These are phyloP conservation scores for Solanum ossicruentum DNA, from an alignment of 257 asterid species.

Conservation along the genomic window DNA sequence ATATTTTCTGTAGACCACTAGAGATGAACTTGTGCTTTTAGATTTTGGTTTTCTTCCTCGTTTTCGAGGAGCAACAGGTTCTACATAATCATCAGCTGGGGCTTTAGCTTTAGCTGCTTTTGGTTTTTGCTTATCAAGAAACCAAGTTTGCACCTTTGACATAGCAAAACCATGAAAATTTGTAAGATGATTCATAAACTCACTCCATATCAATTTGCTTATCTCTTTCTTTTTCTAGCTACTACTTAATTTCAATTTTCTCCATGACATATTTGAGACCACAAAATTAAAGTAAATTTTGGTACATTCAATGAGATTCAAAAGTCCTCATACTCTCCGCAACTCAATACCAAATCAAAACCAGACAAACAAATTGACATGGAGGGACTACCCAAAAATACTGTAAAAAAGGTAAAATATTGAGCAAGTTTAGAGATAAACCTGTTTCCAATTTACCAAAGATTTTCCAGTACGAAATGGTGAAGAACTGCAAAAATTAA, in stretches of 20 bases:
- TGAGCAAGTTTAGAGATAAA: conserved; percentile 5
- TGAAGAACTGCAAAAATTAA: conserved; percentile 39
- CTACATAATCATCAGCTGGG: not conserved
- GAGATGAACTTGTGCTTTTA: conserved; percentile 15
- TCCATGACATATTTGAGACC: no score
- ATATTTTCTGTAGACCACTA: not conserved
- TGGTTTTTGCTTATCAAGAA: conserved; percentile 22
- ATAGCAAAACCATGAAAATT: not conserved
- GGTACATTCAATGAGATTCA: not conserved
- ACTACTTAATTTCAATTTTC: not conserved
- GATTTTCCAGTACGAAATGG: conserved; percentile 35
- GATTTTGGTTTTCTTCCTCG: conserved; percentile 12
- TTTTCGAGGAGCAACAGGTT: conserved; percentile 1
- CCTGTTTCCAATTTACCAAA: conserved; percentile 59
- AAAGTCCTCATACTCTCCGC: not conserved
- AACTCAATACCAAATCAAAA: not conserved
- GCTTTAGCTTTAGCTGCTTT: conserved; percentile 16
- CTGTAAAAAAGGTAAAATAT: not conserved
- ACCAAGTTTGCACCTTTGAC: conserved; percentile 65
- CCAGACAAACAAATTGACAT: not conserved
- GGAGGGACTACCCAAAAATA: not conserved
- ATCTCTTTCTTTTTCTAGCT: no score
- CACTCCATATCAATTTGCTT: not conserved
- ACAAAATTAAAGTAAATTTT: no score
- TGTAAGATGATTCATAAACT: not conserved